Evolutionary conservation across 192 early-diverging fungal genomes (phyloP).

Genomic region (Coemansia sp.): DNA sequence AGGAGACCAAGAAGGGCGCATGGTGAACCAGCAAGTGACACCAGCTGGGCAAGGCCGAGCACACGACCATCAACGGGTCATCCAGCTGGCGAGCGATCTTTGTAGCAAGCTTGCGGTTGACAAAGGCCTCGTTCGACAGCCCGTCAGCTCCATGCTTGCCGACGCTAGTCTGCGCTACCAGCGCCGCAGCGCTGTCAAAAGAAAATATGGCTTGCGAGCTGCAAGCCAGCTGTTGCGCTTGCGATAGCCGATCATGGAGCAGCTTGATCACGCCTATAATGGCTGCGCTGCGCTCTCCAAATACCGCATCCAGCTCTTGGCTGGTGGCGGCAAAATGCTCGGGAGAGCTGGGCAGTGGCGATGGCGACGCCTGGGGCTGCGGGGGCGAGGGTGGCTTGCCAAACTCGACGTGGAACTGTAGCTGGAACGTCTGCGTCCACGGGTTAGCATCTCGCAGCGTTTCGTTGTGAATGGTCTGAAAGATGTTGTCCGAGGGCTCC

Average conservation of each 20-base stretch:
- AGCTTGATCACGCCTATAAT: conserved; percentile 12
- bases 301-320: not conserved
- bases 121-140: conserved; percentile 50
- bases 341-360: not conserved
- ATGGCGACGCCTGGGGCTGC: not conserved
- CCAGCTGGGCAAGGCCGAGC: conserved; percentile 80
- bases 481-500: conserved; percentile 26
- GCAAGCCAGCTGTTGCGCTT: not conserved
- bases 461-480: conserved; percentile 15
- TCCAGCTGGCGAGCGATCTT: conserved; percentile 87
- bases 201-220: not conserved
- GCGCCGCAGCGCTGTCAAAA: not conserved
- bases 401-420: conserved; percentile 28
- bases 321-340: not conserved
- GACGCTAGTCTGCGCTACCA: not conserved
- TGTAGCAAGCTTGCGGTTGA: conserved; percentile 81
- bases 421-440: conserved; percentile 28
- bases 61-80: conserved; percentile 89
- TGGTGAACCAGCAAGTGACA: conserved; percentile 61
- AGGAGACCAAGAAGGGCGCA: conserved; percentile 82
- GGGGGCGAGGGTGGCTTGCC: not conserved
- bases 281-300: conserved; percentile 16
- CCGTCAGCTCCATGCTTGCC: not conserved
- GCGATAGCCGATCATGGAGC: not conserved
- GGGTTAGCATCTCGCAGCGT: conserved; percentile 10